Evolutionary conservation across 176 grass and related monocot genomes (phyloP).

Genomic region (Triticum monococcum): DNA sequence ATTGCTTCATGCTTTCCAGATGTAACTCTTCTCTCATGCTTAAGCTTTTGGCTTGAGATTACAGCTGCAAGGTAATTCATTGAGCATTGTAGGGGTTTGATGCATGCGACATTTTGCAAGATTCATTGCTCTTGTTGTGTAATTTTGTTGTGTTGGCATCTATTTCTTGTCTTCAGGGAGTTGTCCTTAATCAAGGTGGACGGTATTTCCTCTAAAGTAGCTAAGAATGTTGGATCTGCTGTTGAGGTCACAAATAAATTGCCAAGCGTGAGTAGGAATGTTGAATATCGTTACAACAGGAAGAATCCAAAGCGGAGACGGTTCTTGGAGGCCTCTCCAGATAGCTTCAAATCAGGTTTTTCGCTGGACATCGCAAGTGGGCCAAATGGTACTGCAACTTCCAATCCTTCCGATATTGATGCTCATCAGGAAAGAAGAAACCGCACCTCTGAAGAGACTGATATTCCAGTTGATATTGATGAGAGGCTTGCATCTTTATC

Average conservation of each 20-base stretch:
- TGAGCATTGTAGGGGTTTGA: neutral
- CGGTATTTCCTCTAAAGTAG: constrained; percentile 62
- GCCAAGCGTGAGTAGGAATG: constrained; percentile 47
- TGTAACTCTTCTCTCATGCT: constrained; percentile 73
- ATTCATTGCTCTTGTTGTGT: constrained; percentile 37
- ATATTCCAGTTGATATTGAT: constrained; percentile 52
- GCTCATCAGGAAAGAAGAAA: constrained; percentile 47
- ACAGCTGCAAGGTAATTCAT: constrained; percentile 72
- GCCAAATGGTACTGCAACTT: constrained; percentile 34
- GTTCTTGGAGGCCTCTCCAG: constrained; percentile 42
- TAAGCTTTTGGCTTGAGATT: constrained; percentile 94
- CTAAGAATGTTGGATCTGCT: constrained; percentile 73
- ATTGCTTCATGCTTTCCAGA: constrained; percentile 91
- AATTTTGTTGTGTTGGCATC: constrained; percentile 32
- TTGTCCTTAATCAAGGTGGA: constrained; percentile 74
- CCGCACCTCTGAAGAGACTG: constrained; percentile 22
- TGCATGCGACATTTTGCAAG: constrained; percentile 29
- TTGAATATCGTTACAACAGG: constrained; percentile 77
- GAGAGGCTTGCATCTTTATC: constrained; percentile 73
- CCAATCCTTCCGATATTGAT: constrained; percentile 32
- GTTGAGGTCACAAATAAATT: constrained; percentile 85
- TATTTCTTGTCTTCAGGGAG: constrained; percentile 48
- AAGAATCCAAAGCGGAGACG: constrained; percentile 84
- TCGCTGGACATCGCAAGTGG: constrained; percentile 28
- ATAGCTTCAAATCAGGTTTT: constrained; percentile 35